Base-by-base conservation (phyloP, 2,329 filamentous ascomycete species). In the Orbilia blumenaviensis region DNA sequence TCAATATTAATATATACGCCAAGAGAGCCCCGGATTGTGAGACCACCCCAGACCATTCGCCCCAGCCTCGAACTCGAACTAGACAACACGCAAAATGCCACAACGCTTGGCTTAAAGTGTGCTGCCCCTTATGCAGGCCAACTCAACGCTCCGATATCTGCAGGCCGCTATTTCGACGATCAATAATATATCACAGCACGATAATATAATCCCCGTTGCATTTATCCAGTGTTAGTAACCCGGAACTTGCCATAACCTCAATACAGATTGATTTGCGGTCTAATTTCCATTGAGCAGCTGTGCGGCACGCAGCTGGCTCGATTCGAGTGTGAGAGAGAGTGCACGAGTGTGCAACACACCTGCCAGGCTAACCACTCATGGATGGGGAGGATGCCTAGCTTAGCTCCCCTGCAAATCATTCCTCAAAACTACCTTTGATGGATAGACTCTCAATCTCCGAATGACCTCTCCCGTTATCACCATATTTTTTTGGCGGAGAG, bases 361-460 rank as follows among this genome's bases (percentile, higher is more conserved):
- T 18, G 36, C 14, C 52, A 56, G 52, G 52, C 52, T 56, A 25
- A 38, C 52, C 52, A 56, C 52, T 56, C 52, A 56, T 23, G 32
- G 16, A n/a, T 2, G n/a, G 52, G 2, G 18, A 36, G 52, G 52
- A 9, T 56, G 52, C 52, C 52, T 56, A 56, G 32, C 32, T 9
- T 56, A 9, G 9, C 32, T 38, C 32, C 41, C 32, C 32, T 56
- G 52, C 18, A 36, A 25, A 56, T 56, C 52, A 56, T 56, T 56
- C 52, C 52, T 56, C 16, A 56, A 23, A 56, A 56, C 52, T 38
- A 56, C 52, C 38, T 32, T 56, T 29, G n/a, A 14, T n/a, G 32
- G 10, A 38, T 34, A 38, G 52, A 56, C 16, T 14, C 52, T 56
- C 52, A 56, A 36, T 38, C 14, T 21, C 16, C 2, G 16, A 44